phyloP scores from a whole-genome alignment of 169 alveolate species.

The Eimeria acervulina region DNA sequence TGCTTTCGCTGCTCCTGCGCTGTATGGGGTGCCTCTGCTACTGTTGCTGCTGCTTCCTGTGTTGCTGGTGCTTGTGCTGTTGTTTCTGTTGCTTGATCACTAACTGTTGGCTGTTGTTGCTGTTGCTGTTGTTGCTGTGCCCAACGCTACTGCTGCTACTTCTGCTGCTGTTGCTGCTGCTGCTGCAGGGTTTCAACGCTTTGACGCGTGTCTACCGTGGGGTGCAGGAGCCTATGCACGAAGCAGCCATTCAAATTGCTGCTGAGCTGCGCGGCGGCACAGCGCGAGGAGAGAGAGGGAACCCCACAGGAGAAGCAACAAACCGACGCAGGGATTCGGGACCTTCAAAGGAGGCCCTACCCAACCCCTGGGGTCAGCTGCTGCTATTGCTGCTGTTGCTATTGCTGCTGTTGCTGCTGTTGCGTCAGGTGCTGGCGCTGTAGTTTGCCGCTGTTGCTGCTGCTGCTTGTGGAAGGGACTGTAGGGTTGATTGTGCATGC shows the following conservation, averaged over 20 bases:
- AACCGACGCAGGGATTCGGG: not conserved
- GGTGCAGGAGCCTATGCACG: constrained; percentile 89
- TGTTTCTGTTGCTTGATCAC: constrained; percentile 4
- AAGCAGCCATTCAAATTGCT: constrained; percentile 84
- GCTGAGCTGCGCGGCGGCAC: not conserved
- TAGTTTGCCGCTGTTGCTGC: not conserved
- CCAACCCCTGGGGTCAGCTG: constrained; percentile 85
- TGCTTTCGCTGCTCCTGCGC: not conserved
- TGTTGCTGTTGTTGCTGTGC: not conserved
- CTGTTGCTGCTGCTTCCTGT: not conserved
- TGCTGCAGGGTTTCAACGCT: constrained; percentile 87
- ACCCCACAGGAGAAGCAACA: not conserved
- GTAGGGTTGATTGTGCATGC: not conserved
- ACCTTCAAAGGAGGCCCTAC: constrained; percentile 63
- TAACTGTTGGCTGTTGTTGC: constrained; percentile 8
- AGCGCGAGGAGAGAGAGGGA: not conserved
- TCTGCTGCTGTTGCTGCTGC: not conserved
- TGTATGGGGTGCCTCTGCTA: not conserved
- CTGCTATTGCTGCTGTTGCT: constrained; percentile 19
- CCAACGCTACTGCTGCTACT: not conserved
- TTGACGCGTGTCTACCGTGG: constrained; percentile 86
- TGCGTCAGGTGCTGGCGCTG: not conserved
- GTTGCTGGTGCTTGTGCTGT: not conserved
- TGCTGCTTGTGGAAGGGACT: not conserved
- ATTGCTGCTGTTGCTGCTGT: not conserved